A percentile compares a stretch with the other conserved stretches of the same genome.
Evolutionary conservation across 1,139 yeast genomes (phyloP).

Genomic region (Pichia sp.): DNA sequence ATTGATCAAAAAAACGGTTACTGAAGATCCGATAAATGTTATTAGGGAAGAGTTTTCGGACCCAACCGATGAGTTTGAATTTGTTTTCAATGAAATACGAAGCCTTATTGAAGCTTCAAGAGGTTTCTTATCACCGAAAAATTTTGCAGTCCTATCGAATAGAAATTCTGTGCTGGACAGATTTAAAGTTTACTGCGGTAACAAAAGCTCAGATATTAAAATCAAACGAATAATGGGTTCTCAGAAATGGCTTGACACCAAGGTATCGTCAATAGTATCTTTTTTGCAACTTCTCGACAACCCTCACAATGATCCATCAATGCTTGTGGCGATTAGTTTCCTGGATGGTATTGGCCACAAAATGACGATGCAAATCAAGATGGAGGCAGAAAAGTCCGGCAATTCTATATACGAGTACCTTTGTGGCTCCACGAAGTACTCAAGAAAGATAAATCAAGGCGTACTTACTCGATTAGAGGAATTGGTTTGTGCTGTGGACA

Average conservation of each 20-base stretch:
- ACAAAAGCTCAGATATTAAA: constrained; percentile 38
- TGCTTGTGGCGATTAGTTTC: constrained; percentile 33
- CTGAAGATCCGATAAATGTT: constrained; percentile 35
- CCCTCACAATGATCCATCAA: constrained; percentile 34
- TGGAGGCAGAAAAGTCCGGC: constrained; percentile 18
- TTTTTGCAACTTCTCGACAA: constrained; percentile 41
- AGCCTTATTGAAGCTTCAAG: constrained; percentile 44
- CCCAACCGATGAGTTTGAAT: constrained; percentile 39
- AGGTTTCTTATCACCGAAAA: constrained; percentile 44
- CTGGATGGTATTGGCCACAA: constrained; percentile 34
- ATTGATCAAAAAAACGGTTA: constrained; percentile 23
- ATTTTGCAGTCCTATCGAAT: constrained; percentile 52
- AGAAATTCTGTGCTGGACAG: constrained; percentile 52
- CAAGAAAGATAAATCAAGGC: background rate
- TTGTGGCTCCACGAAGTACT: background rate
- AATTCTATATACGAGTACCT: constrained; percentile 28
- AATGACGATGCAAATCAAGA: constrained; percentile 28
- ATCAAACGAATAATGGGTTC: constrained; percentile 44
- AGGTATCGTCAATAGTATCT: constrained; percentile 48
- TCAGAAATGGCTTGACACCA: constrained; percentile 52
- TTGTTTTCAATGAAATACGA: constrained; percentile 44
- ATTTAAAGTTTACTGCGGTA: constrained; percentile 39
- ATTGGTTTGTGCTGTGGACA: constrained; percentile 21
- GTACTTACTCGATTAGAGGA: constrained; percentile 9
- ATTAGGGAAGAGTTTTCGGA: constrained; percentile 32